Conservation (phyloP, 495 filamentous ascomycete genomes). For the Parachaetomium inaequale region DNA sequence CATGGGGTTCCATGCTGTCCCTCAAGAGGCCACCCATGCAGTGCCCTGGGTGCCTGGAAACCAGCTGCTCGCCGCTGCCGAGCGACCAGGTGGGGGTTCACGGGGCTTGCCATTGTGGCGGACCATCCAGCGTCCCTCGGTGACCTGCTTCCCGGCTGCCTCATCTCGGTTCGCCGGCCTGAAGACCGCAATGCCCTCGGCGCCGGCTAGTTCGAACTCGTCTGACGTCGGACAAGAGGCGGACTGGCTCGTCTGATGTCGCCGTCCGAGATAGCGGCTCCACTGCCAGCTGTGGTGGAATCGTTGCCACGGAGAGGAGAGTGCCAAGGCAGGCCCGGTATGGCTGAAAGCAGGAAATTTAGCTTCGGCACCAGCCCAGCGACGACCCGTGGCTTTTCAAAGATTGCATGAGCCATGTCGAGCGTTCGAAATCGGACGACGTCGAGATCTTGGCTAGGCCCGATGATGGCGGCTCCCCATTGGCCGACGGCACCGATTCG, state of each 20-base stretch:
- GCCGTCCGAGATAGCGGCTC: not conserved
- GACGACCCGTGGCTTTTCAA: not conserved
- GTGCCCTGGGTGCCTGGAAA: not conserved
- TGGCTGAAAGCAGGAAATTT: not conserved
- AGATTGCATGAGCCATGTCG: not conserved
- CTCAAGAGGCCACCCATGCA: not conserved
- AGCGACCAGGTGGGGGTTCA: not conserved
- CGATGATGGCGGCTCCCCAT: conserved; percentile 21
- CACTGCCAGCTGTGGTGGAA: not conserved
- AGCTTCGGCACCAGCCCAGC: not conserved
- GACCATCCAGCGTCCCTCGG: not conserved
- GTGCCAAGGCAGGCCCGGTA: not conserved
- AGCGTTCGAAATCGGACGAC: not conserved
- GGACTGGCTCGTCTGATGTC: not conserved
- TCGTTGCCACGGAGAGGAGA: conserved; percentile 6
- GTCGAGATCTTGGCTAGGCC: conserved; percentile 4
- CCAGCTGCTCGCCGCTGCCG: not conserved
- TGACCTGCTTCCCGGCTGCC: not conserved
- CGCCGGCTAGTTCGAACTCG: not conserved
- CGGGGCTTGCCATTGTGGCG: not conserved
- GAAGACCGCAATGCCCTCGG: not conserved
- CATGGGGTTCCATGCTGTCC: not conserved
- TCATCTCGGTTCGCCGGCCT: not conserved
- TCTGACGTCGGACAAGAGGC: conserved; percentile 9
- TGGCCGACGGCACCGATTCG: conserved; percentile 22